These are phyloP conservation scores for Aspergillus sp. DNA, from an alignment of 2,329 filamentous ascomycete species.

Conservation along the genomic window DNA sequence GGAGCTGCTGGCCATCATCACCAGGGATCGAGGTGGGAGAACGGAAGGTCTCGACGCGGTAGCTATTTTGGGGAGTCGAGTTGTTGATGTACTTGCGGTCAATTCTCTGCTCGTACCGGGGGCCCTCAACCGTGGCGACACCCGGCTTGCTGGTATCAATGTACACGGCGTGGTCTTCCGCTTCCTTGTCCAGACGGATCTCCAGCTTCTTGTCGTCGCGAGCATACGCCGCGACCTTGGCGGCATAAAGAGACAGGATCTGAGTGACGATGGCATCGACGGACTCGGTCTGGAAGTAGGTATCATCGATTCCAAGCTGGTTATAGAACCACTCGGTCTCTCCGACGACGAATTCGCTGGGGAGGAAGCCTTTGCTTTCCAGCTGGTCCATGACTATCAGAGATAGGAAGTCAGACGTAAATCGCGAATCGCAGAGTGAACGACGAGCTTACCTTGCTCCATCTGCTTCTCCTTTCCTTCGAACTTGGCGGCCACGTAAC, in stretches of 20 bases:
- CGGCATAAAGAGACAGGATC: conserved; percentile 93
- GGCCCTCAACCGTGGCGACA: conserved; percentile 69
- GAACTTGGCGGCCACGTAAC: conserved; percentile 93
- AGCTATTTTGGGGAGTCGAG: conserved; percentile 67
- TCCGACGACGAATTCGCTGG: conserved; percentile 73
- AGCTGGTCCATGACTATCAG: conserved; percentile 73
- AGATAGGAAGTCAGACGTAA: not conserved
- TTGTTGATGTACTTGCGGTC: conserved; percentile 94
- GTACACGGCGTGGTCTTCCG: conserved; percentile 91
- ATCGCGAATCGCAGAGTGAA: not conserved
- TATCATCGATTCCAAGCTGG: conserved; percentile 94
- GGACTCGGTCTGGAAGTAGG: conserved; percentile 91
- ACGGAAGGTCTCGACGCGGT: conserved; percentile 96
- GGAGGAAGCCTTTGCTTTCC: conserved; percentile 79
- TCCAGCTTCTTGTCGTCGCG: conserved; percentile 91
- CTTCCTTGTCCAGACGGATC: conserved; percentile 94
- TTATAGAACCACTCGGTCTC: conserved; percentile 98
- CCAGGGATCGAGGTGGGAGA: conserved; percentile 77
- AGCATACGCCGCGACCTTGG: conserved; percentile 90
- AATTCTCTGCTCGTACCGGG: conserved; percentile 89
- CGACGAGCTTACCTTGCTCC: conserved; percentile 62
- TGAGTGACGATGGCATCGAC: conserved; percentile 86
- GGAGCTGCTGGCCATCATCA: conserved; percentile 74
- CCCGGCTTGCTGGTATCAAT: conserved; percentile 96
- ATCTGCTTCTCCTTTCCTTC: conserved; percentile 91